Conservation (phyloP, 352 stramenopile genomes). For the Globisporangium acanthophoron region DNA sequence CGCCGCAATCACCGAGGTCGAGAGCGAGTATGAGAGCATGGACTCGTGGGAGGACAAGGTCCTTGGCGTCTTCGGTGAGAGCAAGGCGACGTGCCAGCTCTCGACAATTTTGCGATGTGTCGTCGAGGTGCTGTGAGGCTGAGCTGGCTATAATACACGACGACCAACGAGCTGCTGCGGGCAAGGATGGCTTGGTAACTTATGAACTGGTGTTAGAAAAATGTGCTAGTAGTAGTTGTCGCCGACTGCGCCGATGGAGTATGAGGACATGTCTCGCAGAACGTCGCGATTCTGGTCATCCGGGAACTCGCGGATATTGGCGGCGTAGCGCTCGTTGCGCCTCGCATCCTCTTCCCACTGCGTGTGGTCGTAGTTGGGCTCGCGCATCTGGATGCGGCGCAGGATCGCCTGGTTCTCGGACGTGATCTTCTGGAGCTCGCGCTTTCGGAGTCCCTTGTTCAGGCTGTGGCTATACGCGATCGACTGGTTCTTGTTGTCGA, state of each 20-base stretch:
- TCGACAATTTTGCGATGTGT: slow-evolving; percentile 35
- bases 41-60: slow-evolving; percentile 59
- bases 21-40: slow-evolving; percentile 61
- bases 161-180: background rate
- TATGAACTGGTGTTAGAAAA: background rate
- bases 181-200: background rate
- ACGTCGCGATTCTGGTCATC: slow-evolving; percentile 38
- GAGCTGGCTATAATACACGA: no score
- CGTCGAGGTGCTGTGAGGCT: slow-evolving; percentile 21
- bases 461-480: slow-evolving; percentile 73
- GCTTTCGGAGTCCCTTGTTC: slow-evolving; percentile 80
- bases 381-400: slow-evolving; percentile 84
- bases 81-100: slow-evolving; percentile 57
- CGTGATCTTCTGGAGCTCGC: slow-evolving; percentile 85
- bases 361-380: slow-evolving; percentile 87
- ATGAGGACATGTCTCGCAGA: slow-evolving; percentile 49
- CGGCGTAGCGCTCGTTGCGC: slow-evolving; percentile 77
- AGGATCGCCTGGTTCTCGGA: slow-evolving; percentile 85
- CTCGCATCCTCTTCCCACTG: slow-evolving; percentile 88
- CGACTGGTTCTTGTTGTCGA: slow-evolving; percentile 85
- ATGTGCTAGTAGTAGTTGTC: slow-evolving; percentile 33
- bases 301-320: slow-evolving; percentile 88
- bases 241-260: slow-evolving; percentile 35
- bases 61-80: slow-evolving; percentile 58
- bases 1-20: slow-evolving; percentile 30